phyloP scores from a whole-genome alignment of 2,329 filamentous ascomycete genomes.

The Albophoma yamanashiensis region DNA sequence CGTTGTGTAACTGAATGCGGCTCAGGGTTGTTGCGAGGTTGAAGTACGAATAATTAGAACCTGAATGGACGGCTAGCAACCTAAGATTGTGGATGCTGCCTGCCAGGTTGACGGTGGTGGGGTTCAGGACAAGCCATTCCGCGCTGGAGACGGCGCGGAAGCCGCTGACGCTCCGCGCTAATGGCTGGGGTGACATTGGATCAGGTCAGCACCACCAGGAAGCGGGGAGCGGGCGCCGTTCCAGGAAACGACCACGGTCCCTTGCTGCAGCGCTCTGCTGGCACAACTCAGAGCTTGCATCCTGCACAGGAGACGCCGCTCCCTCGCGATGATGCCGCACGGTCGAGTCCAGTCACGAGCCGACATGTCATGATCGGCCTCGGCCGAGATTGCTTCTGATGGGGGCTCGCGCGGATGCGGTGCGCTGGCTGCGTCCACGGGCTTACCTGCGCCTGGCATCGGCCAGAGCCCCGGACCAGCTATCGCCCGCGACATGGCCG shows the following conservation, averaged over 20 bases:
- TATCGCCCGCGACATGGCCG: not conserved
- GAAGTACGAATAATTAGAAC: not conserved
- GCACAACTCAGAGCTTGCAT: conserved; percentile 1
- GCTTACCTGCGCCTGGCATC: not conserved
- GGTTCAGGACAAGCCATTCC: not conserved
- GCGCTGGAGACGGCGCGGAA: not conserved
- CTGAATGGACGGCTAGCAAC: not conserved
- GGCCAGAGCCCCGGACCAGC: not conserved
- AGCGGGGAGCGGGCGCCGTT: not conserved
- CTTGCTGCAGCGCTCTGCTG: conserved; percentile 2
- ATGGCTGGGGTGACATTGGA: not conserved
- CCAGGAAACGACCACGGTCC: not conserved
- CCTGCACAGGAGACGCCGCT: conserved; percentile 3
- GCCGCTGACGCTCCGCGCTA: not conserved
- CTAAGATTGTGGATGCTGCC: not conserved
- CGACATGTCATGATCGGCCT: conserved; percentile 17
- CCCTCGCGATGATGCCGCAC: conserved; percentile 8
- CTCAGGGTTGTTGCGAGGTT: not conserved
- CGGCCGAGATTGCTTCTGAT: not conserved
- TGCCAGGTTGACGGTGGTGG: not conserved
- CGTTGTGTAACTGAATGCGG: not conserved
- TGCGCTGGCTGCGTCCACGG: not conserved
- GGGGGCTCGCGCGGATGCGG: not conserved
- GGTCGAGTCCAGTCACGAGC: conserved; percentile 14
- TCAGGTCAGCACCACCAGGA: not conserved